Base-by-base conservation (phyloP, 2,329 filamentous ascomycete genomes). In the Madurella fahalii region DNA sequence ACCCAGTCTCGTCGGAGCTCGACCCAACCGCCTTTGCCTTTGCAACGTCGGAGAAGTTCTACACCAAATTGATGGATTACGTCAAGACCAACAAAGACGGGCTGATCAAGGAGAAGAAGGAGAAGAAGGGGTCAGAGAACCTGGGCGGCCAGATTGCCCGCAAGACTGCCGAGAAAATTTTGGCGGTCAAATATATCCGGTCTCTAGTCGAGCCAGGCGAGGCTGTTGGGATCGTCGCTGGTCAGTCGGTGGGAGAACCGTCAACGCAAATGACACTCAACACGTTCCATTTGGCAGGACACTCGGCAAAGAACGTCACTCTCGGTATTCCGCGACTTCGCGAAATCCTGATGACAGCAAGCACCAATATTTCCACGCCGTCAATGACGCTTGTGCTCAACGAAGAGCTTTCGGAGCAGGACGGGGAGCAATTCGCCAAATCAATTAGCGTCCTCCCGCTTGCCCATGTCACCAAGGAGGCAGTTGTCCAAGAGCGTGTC, bases 251-350 rank as follows among this genome's bases (percentile, higher is more conserved):
- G 41, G 94, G 94, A 68, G 95, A 99, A 69, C 94, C 95, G 9
- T 96, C 92, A 2, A 99, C 94, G 11, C 94, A 99, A 71, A 99
- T 99, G 95, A 99, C 95, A 8, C 77, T 99, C 52, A 99, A 99
- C 74, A 99, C 95, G 30, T 99, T 99, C 83, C 94, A 99, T 81
- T 89, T 99, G 82, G 94, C 94, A 71, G 94, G 94, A 67, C 93
- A 97, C 77, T 92, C 94, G 17, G 87, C 94, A 31, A 97, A 96
- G 79, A 99, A 99, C 81, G 95, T 99, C 68, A 99, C 94, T 0
- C 82, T 96, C 17, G 94, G 94, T 89, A 97, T 99, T 68, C 94
- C 94, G 56, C 90, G 94, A 74, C 81, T 99, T 17, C 83, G 94
- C 75, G 94, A 99, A 80, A 96, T 99, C 65, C 82, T 99, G 61